Evolutionary conservation across 805 yeast species (phyloP).

Genomic region (Saccharomycopsis sp.): DNA sequence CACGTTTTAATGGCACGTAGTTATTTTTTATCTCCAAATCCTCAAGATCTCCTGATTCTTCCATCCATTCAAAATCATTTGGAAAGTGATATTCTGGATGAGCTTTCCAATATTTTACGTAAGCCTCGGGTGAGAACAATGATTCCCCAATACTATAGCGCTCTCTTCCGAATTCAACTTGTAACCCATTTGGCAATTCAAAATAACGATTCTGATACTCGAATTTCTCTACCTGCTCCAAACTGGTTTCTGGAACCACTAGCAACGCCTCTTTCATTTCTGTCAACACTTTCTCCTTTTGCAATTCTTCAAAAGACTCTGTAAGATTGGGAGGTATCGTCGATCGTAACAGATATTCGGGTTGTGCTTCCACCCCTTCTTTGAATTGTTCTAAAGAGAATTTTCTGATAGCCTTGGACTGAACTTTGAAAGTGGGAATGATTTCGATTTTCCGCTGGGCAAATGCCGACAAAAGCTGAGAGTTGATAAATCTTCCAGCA

Average conservation of each 20-base stretch:
- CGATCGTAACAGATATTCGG: conserved; percentile 27
- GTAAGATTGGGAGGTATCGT: conserved; percentile 35
- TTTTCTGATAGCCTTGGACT: conserved; percentile 33
- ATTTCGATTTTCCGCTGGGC: conserved; percentile 29
- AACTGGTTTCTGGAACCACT: conserved; percentile 43
- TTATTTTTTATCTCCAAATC: conserved; percentile 45
- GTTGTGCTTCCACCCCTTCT: conserved; percentile 7
- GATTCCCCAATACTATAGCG: conserved; percentile 64
- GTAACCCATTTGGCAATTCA: conserved; percentile 75
- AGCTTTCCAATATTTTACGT: conserved; percentile 26
- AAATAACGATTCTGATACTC: conserved; percentile 37
- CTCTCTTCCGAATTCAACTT: conserved; percentile 51
- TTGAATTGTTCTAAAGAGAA: conserved; percentile 15
- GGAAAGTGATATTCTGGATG: conserved; percentile 8
- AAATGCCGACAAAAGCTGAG: conserved; percentile 15
- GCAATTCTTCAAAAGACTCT: conserved; percentile 47
- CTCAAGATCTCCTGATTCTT: conserved; percentile 51
- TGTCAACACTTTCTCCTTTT: conserved; percentile 47
- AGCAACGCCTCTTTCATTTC: conserved; percentile 72
- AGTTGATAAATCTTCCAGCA: conserved; percentile 57
- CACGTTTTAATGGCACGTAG: conserved; percentile 67
- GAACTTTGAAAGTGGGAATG: conserved; percentile 44
- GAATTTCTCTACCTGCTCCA: conserved; percentile 23
- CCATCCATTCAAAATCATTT: conserved; percentile 26
- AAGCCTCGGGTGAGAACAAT: conserved; percentile 56